Conservation (phyloP, 2,329 filamentous ascomycete species). For the Aspergillus sp. region DNA sequence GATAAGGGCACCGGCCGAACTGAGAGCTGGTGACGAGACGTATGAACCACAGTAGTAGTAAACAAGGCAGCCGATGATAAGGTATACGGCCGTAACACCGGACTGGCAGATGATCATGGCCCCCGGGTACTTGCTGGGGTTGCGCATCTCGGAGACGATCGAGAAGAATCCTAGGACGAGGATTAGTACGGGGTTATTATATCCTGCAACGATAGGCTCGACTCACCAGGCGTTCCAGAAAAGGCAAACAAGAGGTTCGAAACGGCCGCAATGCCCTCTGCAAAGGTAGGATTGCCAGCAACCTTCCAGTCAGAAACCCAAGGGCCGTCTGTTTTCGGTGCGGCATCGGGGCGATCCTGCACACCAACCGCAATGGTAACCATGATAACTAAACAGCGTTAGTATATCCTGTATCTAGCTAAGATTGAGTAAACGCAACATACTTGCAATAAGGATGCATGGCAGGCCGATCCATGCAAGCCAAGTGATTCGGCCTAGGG, state of each 20-base stretch:
- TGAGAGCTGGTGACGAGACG: slow-evolving; percentile 47
- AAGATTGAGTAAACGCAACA: not conserved
- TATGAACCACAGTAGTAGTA: slow-evolving; percentile 47
- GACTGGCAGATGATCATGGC: slow-evolving; percentile 31
- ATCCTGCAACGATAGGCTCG: not conserved
- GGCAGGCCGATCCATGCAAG: slow-evolving; percentile 33
- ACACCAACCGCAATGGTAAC: not conserved
- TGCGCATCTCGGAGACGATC: slow-evolving; percentile 37
- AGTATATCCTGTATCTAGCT: not conserved
- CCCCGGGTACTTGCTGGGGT: slow-evolving; percentile 29
- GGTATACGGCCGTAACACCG: slow-evolving; percentile 31
- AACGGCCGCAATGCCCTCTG: slow-evolving; percentile 21
- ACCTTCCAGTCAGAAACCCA: not conserved
- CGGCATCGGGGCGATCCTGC: not conserved
- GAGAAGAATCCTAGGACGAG: slow-evolving; percentile 26
- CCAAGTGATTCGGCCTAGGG: slow-evolving; percentile 32
- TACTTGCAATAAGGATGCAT: slow-evolving; percentile 12
- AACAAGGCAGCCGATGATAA: slow-evolving; percentile 37
- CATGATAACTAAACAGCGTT: not conserved
- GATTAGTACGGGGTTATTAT: not conserved
- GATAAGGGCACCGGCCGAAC: slow-evolving; percentile 41
- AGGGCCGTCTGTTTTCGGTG: not conserved
- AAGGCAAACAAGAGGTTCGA: slow-evolving; percentile 25
- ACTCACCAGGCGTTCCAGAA: slow-evolving; percentile 18
- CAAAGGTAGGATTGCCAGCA: slow-evolving; percentile 19